phyloP scores from a whole-genome alignment of 2,329 filamentous ascomycete genomes.

The Elsinoe batatas region DNA sequence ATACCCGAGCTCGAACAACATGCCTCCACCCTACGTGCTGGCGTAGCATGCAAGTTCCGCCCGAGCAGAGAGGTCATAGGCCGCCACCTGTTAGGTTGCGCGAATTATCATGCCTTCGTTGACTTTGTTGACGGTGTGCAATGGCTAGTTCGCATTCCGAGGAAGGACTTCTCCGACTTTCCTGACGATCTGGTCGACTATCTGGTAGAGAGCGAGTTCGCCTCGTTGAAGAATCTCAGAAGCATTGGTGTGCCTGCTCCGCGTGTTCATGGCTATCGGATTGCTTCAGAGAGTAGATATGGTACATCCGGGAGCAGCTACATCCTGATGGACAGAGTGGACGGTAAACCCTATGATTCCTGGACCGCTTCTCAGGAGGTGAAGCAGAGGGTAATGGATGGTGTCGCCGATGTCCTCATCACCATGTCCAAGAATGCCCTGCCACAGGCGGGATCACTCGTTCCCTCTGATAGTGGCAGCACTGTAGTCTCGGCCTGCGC shows the following conservation, averaged over 20 bases:
- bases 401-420: conserved; percentile 4
- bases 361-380: too few species aligned
- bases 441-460: neutral
- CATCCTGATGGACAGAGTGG: conserved; percentile 3
- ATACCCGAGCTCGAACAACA: neutral
- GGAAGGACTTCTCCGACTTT: neutral
- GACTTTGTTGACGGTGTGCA: neutral
- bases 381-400: neutral
- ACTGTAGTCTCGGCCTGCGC: neutral
- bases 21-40: neutral
- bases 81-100: neutral
- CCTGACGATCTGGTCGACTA: conserved; percentile 3
- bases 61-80: neutral
- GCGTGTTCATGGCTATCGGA: neutral
- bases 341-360: neutral
- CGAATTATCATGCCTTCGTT: conserved; percentile 4
- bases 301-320: neutral
- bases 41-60: neutral
- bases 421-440: conserved; percentile 1
- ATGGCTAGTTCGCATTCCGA: conserved; percentile 1
- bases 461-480: neutral
- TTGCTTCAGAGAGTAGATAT: neutral
- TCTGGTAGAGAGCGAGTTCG: conserved; percentile 8
- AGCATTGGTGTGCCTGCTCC: neutral
- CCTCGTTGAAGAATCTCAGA: neutral